Base-by-base conservation (phyloP, 225 moss, liverwort and hornwort species). In the Polytrichum commune region DNA sequence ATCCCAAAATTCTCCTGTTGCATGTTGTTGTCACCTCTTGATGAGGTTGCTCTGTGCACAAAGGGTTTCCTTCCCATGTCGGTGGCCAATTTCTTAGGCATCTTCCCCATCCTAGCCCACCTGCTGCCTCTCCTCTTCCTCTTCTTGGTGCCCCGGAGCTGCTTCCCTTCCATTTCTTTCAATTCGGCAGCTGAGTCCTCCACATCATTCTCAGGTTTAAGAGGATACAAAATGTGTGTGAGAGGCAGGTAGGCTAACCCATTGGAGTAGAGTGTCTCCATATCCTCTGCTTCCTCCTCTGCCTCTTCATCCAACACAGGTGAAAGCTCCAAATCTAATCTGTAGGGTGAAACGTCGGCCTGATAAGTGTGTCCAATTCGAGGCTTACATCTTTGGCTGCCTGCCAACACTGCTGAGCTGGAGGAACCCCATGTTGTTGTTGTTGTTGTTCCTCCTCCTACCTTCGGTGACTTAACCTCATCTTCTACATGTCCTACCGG, bases 71-170 rank as follows among this genome's bases (percentile, higher is more conserved):
- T 75, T 22, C 80, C 61, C 60, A 69, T 77, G 6, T 76, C 81
- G 26, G 67, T 62, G 69, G 65, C 69, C 25, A 54, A 65, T 64
- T 74, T 84, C 69, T 74, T 71, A 30, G 74, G 73, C 27, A 70
- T 69, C 66, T 77, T 84, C 55, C 76, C 83, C 63, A 69, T 60
- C 62, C 62, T 75, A 19, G 73, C 69, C 87, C 83, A 87, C 72
- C 81, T 76, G 66, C 74, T 87, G 62, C 87, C 67, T 63, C 83
- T 87, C 70, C 67, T 75, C 76, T 80, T 81, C 61, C 74, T 73
- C 65, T 81, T 87, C 78, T 73, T 74, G 5, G 58, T 46, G 22
- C 25, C 69, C 69, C 63, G 35, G 69, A 18, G 8, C 30, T 38
- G 18, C 56, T 60, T 25, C 46, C 64, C 69, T 30, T 73, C 69